Evolutionary conservation across 75 land plant species (phyloP), one percentile per base, ranked within the genome.

Genomic region (Isoetes taiwanensis): DNA sequence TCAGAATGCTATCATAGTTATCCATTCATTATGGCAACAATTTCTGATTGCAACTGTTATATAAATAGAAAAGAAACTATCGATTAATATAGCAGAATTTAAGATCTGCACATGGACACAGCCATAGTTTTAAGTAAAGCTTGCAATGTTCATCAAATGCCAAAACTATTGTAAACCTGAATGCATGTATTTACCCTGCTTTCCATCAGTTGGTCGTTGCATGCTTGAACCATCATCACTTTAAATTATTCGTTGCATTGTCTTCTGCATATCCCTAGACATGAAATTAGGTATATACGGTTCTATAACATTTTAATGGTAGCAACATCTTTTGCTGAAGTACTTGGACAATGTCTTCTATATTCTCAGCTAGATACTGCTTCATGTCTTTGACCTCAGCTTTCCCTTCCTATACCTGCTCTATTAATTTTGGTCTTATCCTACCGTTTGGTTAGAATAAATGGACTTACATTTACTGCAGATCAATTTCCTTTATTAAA

Each of bases 371-470:
- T 4, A 71, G 61, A 30, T 71, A 71, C 9, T 37, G 43, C 32
- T 54, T 68, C 19, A 40, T 39, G 43, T 71, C 74, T 52, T 59
- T 71, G 16, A 71, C 69, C 28, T 71, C 74, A 34, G 20, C 52
- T 71, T 41, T 37, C 65, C 74, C n/a, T 58, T 66, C 48, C 65
- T 68, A 40, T 71, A 71, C 41, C 74, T 71, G 68, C 5, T 19
- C 16, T n/a, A n/a, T n/a, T n/a, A n/a, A n/a, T n/a, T n/a, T n/a
- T n/a, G n/a, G n/a, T n/a, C n/a, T n/a, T n/a, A n/a, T n/a, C n/a
- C n/a, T n/a, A n/a, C n/a, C n/a, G n/a, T 43, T 39, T 4, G 10
- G 41, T 14, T 14, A 21, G 25, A 21, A 4, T n/a, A 16, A 11
- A 12, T 11, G 17, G 19, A 12, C 17, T 48, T 11, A 8, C 52